These are phyloP conservation scores for Chlamydomonas schloesseri DNA, from an alignment of 139 green algal genomes.

Conservation along the genomic window DNA sequence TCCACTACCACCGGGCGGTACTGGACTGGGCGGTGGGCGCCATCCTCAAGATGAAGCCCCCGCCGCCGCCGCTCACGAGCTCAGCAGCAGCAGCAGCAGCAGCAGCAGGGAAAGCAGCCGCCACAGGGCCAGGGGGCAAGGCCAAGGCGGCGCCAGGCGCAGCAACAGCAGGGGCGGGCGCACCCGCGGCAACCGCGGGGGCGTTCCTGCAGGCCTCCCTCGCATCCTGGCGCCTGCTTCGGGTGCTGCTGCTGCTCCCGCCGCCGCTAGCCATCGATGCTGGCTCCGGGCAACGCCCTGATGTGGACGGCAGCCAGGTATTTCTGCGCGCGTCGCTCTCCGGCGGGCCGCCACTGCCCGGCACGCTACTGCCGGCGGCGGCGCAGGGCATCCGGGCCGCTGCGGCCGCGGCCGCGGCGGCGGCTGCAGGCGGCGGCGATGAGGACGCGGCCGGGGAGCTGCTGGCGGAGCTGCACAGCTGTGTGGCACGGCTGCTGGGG, in stretches of 20 bases:
- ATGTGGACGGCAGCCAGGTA: background rate
- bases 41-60: background rate
- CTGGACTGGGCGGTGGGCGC: conserved; percentile 25
- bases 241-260: background rate
- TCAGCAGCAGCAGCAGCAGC: background rate
- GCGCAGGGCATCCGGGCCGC: background rate
- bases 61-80: background rate
- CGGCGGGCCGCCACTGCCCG: background rate
- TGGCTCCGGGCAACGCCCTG: too few relatives aligned
- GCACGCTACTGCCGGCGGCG: background rate
- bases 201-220: background rate
- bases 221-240: conserved; percentile 8
- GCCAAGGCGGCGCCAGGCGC: too few relatives aligned
- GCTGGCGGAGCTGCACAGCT: background rate
- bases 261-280: background rate
- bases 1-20: conserved; percentile 28
- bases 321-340: too few relatives aligned
- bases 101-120: background rate
- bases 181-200: background rate
- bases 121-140: background rate
- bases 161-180: background rate
- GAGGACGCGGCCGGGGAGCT: background rate
- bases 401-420: background rate
- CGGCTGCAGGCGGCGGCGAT: too few relatives aligned
- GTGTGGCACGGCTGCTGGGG: background rate